Base-by-base conservation (phyloP, 1,284 basidiomycete genomes). In the Puccinia polysora region DNA sequence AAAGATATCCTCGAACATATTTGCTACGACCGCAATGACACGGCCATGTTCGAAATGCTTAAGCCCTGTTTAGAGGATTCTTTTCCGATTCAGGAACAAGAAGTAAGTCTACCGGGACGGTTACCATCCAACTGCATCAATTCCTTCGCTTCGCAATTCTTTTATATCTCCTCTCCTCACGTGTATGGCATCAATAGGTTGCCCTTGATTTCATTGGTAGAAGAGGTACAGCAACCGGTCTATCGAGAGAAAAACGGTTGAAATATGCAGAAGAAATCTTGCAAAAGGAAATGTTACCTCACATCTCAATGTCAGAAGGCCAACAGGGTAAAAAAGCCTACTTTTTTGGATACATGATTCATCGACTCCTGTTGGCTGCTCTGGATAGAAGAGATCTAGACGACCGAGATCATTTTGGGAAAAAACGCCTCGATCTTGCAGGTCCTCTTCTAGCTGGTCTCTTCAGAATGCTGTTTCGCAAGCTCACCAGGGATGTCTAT, bases 281-380 rank as follows among this genome's bases (percentile, higher is more conserved):
- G 67, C 94, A 97, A 81, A 97, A 97, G 82, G 95, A 97, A 82
- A 95, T 98, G 89, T 81, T 99, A 55, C 96, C 95, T 0, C 95
- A 98, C 80, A 88, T 99, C 32, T 95, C 95, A 2, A 95, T 94
- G 85, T 86, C 88, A 0, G 93, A 96, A 80, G 93, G 94, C 7
- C 94, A 92, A 40, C 91, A 96, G 81, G 94, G 91, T 47, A 96
- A 96, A 83, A 99, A 99, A 81, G 95, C 95, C 2, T 98, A 94
- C 82, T 99, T 98, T 85, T 93, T 98, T 75, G 96, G 96, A 18
- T 98, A 97, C 81, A 99, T 99, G 95, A 90, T 97, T 62, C 95
- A 98, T 82, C 88, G 96, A 73, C 84, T 99, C 30, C 83, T 97
- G 4, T 86, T 96, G 18, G 94, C 96, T 47, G 93, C 93, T 18